Percentiles rank a stretch among this genome's conserved stretches.
phyloP scores from a whole-genome alignment of 306 rosid species.

The Pachyrhizus erosus region DNA sequence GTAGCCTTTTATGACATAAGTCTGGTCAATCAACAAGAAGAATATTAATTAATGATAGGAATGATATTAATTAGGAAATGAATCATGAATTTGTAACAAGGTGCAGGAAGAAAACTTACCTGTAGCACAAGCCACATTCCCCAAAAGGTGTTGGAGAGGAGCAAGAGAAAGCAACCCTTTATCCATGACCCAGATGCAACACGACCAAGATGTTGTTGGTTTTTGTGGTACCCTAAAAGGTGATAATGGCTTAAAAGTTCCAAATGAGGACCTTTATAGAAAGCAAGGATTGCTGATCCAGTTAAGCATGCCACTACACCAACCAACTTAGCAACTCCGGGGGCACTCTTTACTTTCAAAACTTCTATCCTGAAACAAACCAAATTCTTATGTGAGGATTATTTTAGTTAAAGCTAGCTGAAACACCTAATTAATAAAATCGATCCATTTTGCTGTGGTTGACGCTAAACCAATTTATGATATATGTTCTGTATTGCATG shows the following conservation, averaged over 20 bases:
- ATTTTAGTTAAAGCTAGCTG: not conserved
- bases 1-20: slow-evolving; percentile 61
- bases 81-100: not conserved
- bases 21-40: slow-evolving; percentile 46
- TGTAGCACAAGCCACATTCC: slow-evolving; percentile 83
- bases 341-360: slow-evolving; percentile 57
- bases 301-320: slow-evolving; percentile 69
- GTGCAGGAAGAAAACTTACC: slow-evolving; percentile 42
- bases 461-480: not conserved
- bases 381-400: not conserved
- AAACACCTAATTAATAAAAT: not conserved
- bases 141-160: slow-evolving; percentile 73
- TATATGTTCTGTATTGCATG: not conserved
- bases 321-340: slow-evolving; percentile 70
- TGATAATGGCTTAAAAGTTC: slow-evolving; percentile 47
- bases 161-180: slow-evolving; percentile 86
- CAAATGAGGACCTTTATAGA: slow-evolving; percentile 75
- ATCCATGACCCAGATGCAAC: slow-evolving; percentile 61
- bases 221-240: slow-evolving; percentile 46
- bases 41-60: not conserved
- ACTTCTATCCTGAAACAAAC: slow-evolving; percentile 62
- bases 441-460: not conserved
- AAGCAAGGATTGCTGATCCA: slow-evolving; percentile 73
- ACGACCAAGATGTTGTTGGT: slow-evolving; percentile 10
- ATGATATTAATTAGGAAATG: not conserved